Conservation (phyloP, 148 eudicot genomes). For the Dysphania ambrosioides region DNA sequence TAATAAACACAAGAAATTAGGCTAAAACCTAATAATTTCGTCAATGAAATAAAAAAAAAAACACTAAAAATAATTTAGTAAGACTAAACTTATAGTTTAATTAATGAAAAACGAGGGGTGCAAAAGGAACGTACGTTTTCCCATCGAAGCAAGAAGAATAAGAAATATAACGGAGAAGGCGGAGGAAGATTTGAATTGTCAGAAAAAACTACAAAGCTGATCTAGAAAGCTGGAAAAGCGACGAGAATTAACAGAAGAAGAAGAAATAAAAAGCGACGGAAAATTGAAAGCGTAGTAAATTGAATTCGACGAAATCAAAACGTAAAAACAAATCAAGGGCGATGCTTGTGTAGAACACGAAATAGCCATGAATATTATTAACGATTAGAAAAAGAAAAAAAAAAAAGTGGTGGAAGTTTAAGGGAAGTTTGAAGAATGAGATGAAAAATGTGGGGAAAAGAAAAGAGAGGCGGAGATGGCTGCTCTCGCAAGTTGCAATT, state of each 20-base stretch:
- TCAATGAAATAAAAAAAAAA: background rate
- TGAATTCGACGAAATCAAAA: slow-evolving; percentile 26
- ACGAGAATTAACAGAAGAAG: slow-evolving; percentile 21
- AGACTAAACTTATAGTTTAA: background rate
- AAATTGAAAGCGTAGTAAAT: slow-evolving; percentile 11
- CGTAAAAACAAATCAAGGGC: slow-evolving; percentile 9
- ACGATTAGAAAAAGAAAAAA: background rate
- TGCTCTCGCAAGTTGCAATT: background rate
- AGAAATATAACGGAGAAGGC: background rate
- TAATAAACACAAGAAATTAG: background rate
- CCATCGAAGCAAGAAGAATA: slow-evolving; percentile 36
- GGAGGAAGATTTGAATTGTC: slow-evolving; percentile 4
- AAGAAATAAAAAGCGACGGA: slow-evolving; percentile 10
- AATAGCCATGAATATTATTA: slow-evolving; percentile 30
- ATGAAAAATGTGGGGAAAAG: background rate
- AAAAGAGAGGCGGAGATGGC: background rate
- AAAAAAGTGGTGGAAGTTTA: background rate
- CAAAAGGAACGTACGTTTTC: slow-evolving; percentile 47
- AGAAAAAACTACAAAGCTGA: slow-evolving; percentile 35
- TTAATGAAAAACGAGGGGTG: background rate
- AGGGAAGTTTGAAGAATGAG: background rate
- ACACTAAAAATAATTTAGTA: background rate
- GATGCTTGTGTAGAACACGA: slow-evolving; percentile 4
- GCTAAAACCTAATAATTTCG: background rate
- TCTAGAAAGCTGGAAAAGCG: slow-evolving; percentile 7